Conservation (phyloP, 108 stramenopile species). For the Thalassiosira profunda region DNA sequence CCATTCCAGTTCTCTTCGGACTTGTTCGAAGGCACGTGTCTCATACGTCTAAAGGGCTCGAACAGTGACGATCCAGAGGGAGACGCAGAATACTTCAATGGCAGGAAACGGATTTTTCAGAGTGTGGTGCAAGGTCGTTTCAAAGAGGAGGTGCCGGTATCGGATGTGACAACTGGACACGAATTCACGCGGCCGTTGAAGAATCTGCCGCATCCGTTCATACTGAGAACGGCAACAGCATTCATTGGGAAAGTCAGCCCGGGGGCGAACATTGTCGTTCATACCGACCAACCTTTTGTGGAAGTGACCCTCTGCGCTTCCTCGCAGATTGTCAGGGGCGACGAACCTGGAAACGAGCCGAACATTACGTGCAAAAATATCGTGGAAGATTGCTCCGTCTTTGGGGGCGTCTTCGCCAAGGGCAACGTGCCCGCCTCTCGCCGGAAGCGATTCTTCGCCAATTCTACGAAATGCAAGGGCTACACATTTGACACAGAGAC, state of each 20-base stretch:
- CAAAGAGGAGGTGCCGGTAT: constrained; percentile 54
- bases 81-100: constrained; percentile 58
- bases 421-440: constrained; percentile 22
- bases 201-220: constrained; percentile 49
- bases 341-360: constrained; percentile 53
- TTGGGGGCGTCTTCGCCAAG: constrained; percentile 44
- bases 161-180: constrained; percentile 62
- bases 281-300: constrained; percentile 31
- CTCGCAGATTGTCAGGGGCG: constrained; percentile 43
- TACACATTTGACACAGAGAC: constrained; percentile 53
- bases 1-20: constrained; percentile 58
- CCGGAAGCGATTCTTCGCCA: constrained; percentile 44
- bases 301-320: constrained; percentile 39
- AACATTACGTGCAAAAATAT: constrained; percentile 34
- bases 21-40: constrained; percentile 57
- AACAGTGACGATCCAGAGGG: constrained; percentile 35
- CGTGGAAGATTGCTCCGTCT: constrained; percentile 42
- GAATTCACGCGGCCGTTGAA: constrained; percentile 54
- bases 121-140: constrained; percentile 65
- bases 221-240: constrained; percentile 44
- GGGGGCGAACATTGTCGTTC: constrained; percentile 30
- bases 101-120: constrained; percentile 61
- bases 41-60: constrained; percentile 51
- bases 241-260: constrained; percentile 44
- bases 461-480: constrained; percentile 14